Evolutionary conservation across 805 yeast genomes (phyloP).

Genomic region (Sungouiella blattae): DNA sequence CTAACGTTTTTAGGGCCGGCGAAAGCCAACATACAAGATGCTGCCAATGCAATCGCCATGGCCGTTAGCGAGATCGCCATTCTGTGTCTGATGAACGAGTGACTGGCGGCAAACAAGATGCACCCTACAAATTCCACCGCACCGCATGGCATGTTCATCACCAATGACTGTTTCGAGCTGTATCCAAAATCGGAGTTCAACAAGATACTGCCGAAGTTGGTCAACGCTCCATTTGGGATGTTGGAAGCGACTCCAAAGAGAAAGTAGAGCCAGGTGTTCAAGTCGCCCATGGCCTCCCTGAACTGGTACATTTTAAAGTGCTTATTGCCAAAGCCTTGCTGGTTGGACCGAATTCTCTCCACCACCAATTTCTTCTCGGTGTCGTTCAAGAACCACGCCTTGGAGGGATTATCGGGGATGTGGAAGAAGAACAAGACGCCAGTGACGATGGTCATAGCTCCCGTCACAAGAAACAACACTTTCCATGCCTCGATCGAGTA

Average conservation of each 20-base stretch:
- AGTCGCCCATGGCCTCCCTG: conserved; percentile 47
- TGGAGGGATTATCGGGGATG: conserved; percentile 54
- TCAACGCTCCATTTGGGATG: conserved; percentile 30
- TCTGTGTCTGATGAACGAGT: too few species aligned
- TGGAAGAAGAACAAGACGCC: conserved; percentile 47
- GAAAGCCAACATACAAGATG: too few species aligned
- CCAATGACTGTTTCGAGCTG: too few species aligned
- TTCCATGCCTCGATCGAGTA: conserved; percentile 57
- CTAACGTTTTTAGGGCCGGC: too few species aligned
- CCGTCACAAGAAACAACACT: conserved; percentile 55
- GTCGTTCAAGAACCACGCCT: conserved; percentile 42
- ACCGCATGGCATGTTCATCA: too few species aligned
- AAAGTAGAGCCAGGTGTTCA: conserved; percentile 41
- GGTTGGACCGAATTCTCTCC: conserved; percentile 50
- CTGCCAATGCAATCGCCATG: too few species aligned
- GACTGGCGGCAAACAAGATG: too few species aligned
- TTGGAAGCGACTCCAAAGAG: conserved; percentile 10
- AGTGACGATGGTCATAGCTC: conserved; percentile 51
- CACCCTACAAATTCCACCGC: too few species aligned
- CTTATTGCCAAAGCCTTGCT: conserved; percentile 57
- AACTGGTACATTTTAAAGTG: conserved; percentile 54
- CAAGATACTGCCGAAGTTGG: too few species aligned
- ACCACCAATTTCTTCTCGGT: conserved; percentile 42
- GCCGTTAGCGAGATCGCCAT: too few species aligned
- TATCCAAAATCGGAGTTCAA: too few species aligned